These are phyloP conservation scores for Botrytis pseudocinerea DNA, from an alignment of 2,329 filamentous ascomycete genomes.

Conservation along the genomic window DNA sequence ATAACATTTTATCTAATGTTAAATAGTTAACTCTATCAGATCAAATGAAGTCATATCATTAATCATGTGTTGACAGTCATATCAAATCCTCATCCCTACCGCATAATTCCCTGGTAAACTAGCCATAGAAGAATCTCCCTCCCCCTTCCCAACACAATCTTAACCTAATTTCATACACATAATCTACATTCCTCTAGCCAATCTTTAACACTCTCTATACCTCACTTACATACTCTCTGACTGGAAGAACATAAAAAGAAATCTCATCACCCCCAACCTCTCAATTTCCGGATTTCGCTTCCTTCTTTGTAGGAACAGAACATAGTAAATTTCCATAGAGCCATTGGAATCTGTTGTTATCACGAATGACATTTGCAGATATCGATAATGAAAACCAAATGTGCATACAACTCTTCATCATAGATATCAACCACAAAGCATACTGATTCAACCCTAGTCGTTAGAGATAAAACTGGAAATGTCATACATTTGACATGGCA, in stretches of 20 bases:
- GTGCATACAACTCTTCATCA: background rate
- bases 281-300: background rate
- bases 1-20: no score
- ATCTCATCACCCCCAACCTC: no score
- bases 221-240: background rate
- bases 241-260: background rate
- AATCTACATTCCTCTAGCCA: background rate
- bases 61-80: no score
- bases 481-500: background rate
- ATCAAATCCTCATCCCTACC: no score
- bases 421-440: background rate
- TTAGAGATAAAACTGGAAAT: background rate
- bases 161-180: background rate
- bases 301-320: no score
- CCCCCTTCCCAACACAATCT: background rate
- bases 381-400: accelerated
- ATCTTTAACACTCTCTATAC: background rate
- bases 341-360: background rate
- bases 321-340: no score
- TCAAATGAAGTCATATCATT: no score
- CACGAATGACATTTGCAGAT: background rate
- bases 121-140: background rate
- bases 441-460: accelerated
- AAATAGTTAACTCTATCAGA: no score
- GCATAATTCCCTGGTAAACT: background rate